Evolutionary conservation across 345 rosid genomes (phyloP), one percentile per base, ranked within the genome.

Genomic region (Eucalyptus caleyi): DNA sequence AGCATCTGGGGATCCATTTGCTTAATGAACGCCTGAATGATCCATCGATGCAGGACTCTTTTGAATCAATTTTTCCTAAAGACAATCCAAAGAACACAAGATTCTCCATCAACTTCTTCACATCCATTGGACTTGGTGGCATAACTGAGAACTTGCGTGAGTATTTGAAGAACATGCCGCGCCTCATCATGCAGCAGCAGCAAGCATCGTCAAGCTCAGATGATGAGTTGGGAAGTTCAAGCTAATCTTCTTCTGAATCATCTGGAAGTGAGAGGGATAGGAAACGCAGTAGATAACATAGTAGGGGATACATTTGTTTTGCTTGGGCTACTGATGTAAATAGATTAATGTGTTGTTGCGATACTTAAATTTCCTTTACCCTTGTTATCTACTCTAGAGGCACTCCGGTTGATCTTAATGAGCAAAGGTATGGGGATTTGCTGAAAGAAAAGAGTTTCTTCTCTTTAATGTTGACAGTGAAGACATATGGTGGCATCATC

Each of bases 101-200:
- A 87, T 96, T 97, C 91, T 86, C 98, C 88, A 96, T 97, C 86
- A 97, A 97, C 92, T 97, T 97, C 91, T 96, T 97, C 91, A 97
- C 98, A 30, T 96, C 99, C 62, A 96, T 96, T 92, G 99, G 99
- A 60, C 97, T 97, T 62, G 99, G 99, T 91, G 99, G 99, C 80
- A 95, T 97, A 89, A 97, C 99, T 26, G 98, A 97, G 92, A 97
- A 93, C 90, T 93, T 97, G 82, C 96, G 98, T 3, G 98, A 96
- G 91, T 97, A 97, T 91, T 86, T 96, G 89, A 96, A 97, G 97
- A 97, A 97, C 91, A 95, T 97, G 99, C 99, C 97, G 1, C 91
- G 95, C 37, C 98, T 96, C 72, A 97, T 95, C 90, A 95, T 96
- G 99, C 97, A 97, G 89, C 93, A 95, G 89, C 92, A 87, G 45